Percentiles rank a stretch among this genome's conserved stretches.
These are phyloP conservation scores for Phialophora verrucosa DNA, from an alignment of 2,329 filamentous ascomycete species.

Conservation along the genomic window DNA sequence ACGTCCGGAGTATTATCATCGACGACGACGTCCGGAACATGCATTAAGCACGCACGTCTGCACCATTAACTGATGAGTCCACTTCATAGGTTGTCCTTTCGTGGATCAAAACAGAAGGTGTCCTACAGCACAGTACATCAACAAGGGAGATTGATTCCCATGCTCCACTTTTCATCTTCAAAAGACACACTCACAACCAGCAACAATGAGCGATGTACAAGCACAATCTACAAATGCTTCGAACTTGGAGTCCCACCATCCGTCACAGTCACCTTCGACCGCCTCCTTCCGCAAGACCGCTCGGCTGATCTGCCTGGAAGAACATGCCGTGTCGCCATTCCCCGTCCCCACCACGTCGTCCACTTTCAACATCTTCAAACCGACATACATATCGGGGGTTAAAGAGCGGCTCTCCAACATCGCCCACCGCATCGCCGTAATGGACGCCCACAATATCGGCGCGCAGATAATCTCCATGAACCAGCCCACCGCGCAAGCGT, in stretches of 20 bases:
- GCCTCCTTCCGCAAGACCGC: constrained; percentile 4
- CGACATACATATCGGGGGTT: constrained; percentile 18
- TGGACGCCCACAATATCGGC: constrained; percentile 31
- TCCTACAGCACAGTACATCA: not conserved
- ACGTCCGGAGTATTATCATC: not conserved
- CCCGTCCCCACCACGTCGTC: constrained; percentile 15
- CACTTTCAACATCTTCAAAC: constrained; percentile 25
- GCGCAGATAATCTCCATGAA: constrained; percentile 32
- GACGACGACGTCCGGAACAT: not conserved
- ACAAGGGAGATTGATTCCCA: not conserved
- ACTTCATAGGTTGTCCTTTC: not conserved
- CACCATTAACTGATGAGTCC: not conserved
- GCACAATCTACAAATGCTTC: not conserved
- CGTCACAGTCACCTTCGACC: constrained; percentile 4
- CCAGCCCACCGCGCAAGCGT: constrained; percentile 27
- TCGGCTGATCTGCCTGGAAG: constrained; percentile 31
- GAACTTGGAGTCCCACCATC: constrained; percentile 7
- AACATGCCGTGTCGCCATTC: constrained; percentile 30
- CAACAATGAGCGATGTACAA: not conserved
- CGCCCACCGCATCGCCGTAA: constrained; percentile 23
- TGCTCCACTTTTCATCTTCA: not conserved
- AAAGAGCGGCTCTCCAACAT: constrained; percentile 27
- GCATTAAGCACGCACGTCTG: not conserved
- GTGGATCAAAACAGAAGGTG: not conserved
- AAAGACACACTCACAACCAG: not conserved